phyloP scores from a whole-genome alignment of 2,329 filamentous ascomycete species.

The Colletotrichum sp. region DNA sequence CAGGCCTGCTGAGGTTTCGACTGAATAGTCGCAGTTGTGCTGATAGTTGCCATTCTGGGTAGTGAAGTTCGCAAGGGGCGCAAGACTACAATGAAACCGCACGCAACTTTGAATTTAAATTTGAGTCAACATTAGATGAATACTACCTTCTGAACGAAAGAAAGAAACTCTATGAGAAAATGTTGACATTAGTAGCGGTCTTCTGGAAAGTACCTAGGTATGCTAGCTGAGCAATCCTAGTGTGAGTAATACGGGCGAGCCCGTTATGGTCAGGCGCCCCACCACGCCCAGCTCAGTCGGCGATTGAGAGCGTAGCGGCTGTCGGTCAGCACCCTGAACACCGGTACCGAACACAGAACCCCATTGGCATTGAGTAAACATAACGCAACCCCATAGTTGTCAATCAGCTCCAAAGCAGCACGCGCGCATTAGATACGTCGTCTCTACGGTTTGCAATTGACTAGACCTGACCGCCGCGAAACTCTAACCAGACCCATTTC shows the following conservation, averaged over 20 bases:
- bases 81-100: not conserved
- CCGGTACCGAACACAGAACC: not conserved
- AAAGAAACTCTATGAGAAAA: not conserved
- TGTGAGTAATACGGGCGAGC: slow-evolving; percentile 1
- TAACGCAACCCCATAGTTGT: not conserved
- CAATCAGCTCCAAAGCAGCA: not conserved
- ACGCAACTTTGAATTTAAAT: not conserved
- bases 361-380: not conserved
- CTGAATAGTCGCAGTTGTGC: not conserved
- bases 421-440: not conserved
- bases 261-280: not conserved
- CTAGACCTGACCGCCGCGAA: not conserved
- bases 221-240: not conserved
- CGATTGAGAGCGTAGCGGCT: not conserved
- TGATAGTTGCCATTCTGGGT: not conserved
- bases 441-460: not conserved
- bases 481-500: not conserved
- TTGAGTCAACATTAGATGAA: not conserved
- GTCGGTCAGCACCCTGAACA: not conserved
- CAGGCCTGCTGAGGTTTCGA: not conserved
- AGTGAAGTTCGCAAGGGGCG: not conserved
- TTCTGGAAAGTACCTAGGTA: not conserved
- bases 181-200: not conserved
- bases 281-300: not conserved
- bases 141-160: not conserved